Evolutionary conservation across 148 eudicot genomes (phyloP).

Genomic region (Spergularia bocconei): DNA sequence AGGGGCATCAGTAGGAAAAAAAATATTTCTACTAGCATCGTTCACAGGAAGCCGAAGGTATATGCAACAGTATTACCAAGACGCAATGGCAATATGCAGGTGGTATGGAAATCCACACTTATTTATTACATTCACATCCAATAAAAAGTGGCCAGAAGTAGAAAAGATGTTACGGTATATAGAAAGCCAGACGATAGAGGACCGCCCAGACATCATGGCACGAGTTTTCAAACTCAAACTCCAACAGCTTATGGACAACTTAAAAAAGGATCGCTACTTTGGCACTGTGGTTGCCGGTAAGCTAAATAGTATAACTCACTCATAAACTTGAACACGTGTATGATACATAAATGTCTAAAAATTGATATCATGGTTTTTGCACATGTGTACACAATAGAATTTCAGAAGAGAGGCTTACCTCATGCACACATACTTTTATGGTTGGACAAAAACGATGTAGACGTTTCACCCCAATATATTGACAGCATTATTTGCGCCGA

Average conservation of each 20-base stretch:
- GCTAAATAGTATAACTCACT: background rate
- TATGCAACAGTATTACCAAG: slow-evolving; percentile 26
- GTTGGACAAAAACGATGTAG: background rate
- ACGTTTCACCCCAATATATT: background rate
- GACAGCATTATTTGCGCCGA: slow-evolving; percentile 11
- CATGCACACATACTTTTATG: slow-evolving; percentile 25
- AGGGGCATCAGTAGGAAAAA: background rate
- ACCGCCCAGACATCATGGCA: slow-evolving; percentile 16
- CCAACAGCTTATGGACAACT: slow-evolving; percentile 7
- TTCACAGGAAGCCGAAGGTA: slow-evolving; percentile 23
- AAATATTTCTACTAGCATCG: slow-evolving; percentile 19
- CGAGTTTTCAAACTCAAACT: slow-evolving; percentile 30
- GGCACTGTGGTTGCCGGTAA: background rate
- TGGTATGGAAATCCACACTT: slow-evolving; percentile 8
- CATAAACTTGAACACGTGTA: too few species aligned
- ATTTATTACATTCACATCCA: slow-evolving; percentile 23
- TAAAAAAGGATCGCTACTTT: background rate
- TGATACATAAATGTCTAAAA: too few species aligned
- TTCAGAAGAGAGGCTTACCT: slow-evolving; percentile 28
- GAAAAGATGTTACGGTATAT: background rate
- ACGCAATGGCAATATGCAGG: slow-evolving; percentile 26
- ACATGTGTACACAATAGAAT: background rate
- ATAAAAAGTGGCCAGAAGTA: slow-evolving; percentile 29
- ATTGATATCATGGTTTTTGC: background rate
- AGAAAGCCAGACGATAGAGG: background rate